Conservation (phyloP, 2,329 filamentous ascomycete species). For the Sporothrix inflata region DNA sequence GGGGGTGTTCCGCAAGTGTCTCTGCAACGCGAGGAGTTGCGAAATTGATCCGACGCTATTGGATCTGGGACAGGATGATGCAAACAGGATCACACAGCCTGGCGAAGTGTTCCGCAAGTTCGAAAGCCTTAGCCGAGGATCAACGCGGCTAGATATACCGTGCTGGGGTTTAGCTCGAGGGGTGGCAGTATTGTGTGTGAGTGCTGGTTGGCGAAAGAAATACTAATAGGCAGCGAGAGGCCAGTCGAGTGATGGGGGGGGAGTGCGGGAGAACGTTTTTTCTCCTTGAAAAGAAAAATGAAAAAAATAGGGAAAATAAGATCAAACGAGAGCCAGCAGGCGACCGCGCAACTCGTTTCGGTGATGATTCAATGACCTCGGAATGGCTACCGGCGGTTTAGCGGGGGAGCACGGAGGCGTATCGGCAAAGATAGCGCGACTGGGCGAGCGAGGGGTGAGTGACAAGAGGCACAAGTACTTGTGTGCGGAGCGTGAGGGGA, state of each 20-base stretch:
- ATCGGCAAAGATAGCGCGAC: slow-evolving; percentile 24
- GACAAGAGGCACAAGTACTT: neutral
- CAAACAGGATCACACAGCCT: slow-evolving; percentile 17
- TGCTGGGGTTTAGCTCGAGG: slow-evolving; percentile 14
- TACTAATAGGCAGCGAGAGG: slow-evolving; percentile 22
- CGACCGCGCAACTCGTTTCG: slow-evolving; percentile 15
- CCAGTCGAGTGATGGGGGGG: neutral
- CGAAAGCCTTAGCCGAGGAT: slow-evolving; percentile 33
- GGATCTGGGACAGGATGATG: slow-evolving; percentile 21
- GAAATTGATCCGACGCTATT: slow-evolving; percentile 31
- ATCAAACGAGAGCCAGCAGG: slow-evolving; percentile 15
- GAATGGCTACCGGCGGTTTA: slow-evolving; percentile 21
- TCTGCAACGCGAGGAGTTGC: neutral
- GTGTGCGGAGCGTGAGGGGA: slow-evolving; percentile 7
- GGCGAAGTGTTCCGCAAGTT: slow-evolving; percentile 3
- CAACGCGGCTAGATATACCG: slow-evolving; percentile 29
- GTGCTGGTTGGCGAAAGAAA: slow-evolving; percentile 16
- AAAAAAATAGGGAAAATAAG: neutral
- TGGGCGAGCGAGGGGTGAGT: slow-evolving; percentile 12
- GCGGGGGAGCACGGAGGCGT: slow-evolving; percentile 22
- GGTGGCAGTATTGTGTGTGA: slow-evolving; percentile 4
- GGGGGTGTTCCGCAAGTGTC: slow-evolving; percentile 7
- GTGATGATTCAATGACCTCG: slow-evolving; percentile 20
- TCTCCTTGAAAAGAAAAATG: neutral
- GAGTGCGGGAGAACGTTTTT: slow-evolving; percentile 14